These are phyloP conservation scores for Allium sativum DNA, from an alignment of 106 monocot species.

Conservation along the genomic window DNA sequence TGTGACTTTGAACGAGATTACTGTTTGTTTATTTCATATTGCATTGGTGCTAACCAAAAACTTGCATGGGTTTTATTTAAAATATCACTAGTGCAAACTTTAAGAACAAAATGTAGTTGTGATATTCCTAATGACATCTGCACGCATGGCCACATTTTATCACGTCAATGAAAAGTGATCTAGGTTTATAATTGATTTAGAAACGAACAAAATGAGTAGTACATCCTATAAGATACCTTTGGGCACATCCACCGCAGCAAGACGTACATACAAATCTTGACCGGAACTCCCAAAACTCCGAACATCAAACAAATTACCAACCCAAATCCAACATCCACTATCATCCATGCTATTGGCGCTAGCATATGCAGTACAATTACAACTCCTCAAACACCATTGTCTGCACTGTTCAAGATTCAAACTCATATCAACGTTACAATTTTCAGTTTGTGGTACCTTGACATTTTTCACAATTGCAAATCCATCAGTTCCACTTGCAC, in stretches of 20 bases:
- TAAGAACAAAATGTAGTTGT: too few relatives aligned
- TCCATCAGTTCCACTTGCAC: constrained; percentile 23
- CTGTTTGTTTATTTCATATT: too few relatives aligned
- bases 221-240: too few relatives aligned
- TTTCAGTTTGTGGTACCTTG: constrained; percentile 31
- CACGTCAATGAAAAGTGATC: too few relatives aligned
- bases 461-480: constrained; percentile 11
- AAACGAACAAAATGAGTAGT: too few relatives aligned
- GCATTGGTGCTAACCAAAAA: too few relatives aligned
- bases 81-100: too few relatives aligned
- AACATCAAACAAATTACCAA: constrained; percentile 24
- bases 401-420: constrained; percentile 21
- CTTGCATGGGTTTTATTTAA: too few relatives aligned
- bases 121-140: too few relatives aligned
- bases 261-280: constrained; percentile 35
- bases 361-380: constrained; percentile 53
- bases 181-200: too few relatives aligned
- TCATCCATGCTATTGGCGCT: constrained; percentile 17
- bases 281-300: constrained; percentile 14
- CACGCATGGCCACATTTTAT: too few relatives aligned
- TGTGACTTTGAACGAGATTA: too few relatives aligned
- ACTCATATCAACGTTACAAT: constrained; percentile 11
- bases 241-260: constrained; percentile 18
- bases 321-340: constrained; percentile 52
- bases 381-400: constrained; percentile 28